A percentile compares a stretch with the other conserved stretches of the same genome.
Evolutionary conservation across 768 basidiomycete genomes (phyloP).

Genomic region (Butyriboletus loyo): DNA sequence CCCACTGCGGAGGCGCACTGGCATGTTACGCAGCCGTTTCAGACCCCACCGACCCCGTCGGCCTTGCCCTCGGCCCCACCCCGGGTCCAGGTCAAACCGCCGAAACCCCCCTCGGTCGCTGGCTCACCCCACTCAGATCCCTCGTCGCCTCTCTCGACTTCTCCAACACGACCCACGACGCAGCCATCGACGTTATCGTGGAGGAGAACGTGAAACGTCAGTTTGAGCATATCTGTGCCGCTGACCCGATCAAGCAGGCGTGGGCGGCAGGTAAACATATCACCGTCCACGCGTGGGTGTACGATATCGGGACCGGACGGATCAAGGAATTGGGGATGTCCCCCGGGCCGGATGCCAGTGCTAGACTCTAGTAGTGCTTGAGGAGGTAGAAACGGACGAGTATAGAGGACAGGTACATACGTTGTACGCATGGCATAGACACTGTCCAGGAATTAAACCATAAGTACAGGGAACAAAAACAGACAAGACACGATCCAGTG

Average conservation of each 20-base stretch:
- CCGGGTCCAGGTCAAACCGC: no score
- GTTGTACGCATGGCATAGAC: constrained; percentile 8
- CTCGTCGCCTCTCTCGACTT: constrained; percentile 45
- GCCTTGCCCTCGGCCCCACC: constrained; percentile 21
- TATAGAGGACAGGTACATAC: neutral
- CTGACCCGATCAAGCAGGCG: constrained; percentile 44
- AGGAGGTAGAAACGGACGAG: neutral
- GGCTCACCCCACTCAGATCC: constrained; percentile 66
- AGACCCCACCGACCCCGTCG: no score
- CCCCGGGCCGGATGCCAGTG: constrained; percentile 6
- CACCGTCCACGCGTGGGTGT: constrained; percentile 73
- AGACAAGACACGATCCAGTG: neutral
- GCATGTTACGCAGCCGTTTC: constrained; percentile 48
- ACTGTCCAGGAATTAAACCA: constrained; percentile 16
- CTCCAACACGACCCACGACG: constrained; percentile 30
- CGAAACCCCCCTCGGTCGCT: constrained; percentile 54
- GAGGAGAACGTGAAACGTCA: constrained; percentile 60
- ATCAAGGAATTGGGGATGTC: constrained; percentile 58
- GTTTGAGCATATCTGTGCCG: constrained; percentile 48
- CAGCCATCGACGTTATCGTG: constrained; percentile 48
- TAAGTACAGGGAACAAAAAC: constrained; percentile 4
- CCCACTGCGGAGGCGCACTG: constrained; percentile 73
- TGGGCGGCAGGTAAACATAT: constrained; percentile 43
- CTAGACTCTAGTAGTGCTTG: neutral
- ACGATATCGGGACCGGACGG: constrained; percentile 56